Conservation (phyloP, 2,329 filamentous ascomycete genomes). For the Apiospora phragmitis region DNA sequence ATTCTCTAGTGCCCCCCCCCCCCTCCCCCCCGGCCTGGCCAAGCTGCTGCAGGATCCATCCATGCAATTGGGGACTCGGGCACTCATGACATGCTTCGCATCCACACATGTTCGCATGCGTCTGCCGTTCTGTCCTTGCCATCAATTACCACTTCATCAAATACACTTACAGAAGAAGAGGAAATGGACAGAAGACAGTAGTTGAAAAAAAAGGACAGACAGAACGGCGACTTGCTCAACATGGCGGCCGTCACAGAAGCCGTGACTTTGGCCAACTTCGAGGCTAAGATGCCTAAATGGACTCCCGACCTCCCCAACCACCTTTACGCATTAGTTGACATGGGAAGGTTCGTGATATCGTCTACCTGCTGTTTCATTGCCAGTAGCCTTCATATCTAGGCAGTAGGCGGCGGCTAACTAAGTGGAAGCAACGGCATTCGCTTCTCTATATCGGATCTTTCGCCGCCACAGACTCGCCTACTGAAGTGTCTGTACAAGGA, state of each 20-base stretch:
- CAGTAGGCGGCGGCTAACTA: not conserved
- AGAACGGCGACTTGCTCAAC: not conserved
- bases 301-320: slow-evolving; percentile 46
- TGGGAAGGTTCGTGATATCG: slow-evolving; percentile 52
- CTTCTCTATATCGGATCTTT: slow-evolving; percentile 85
- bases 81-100: not conserved
- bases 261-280: slow-evolving; percentile 53
- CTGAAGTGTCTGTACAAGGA: slow-evolving; percentile 77
- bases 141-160: not conserved
- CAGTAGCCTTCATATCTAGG: slow-evolving; percentile 6
- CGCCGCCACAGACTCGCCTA: slow-evolving; percentile 68
- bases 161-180: not conserved
- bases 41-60: not conserved
- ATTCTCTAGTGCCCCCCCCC: not conserved
- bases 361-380: slow-evolving; percentile 15
- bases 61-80: not conserved
- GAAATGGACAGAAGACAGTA: not conserved
- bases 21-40: not conserved
- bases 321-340: slow-evolving; percentile 58
- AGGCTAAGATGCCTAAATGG: slow-evolving; percentile 51
- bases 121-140: not conserved
- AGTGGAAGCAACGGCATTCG: slow-evolving; percentile 79
- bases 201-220: not conserved
- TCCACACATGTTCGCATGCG: not conserved
- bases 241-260: slow-evolving; percentile 29